Evolutionary conservation across 2,329 filamentous ascomycete genomes (phyloP).

Genomic region (Neurospora crassa): DNA sequence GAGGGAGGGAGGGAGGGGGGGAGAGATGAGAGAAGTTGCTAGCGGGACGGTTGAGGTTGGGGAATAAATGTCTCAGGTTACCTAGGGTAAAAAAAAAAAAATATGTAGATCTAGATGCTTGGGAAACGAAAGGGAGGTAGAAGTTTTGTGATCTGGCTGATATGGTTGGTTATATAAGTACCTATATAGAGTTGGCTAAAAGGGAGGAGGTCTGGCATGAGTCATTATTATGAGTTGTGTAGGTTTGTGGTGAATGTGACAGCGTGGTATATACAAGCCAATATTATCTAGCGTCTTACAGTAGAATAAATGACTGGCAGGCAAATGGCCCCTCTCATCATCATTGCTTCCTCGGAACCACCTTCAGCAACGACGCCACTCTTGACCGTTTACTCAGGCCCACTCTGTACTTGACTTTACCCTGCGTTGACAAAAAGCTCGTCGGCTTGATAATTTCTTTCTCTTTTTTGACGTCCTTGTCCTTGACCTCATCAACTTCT

Average conservation of each 20-base stretch:
- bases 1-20: no score
- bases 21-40: no score
- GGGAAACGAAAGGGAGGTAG: no score
- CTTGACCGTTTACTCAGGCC: conserved; percentile 40
- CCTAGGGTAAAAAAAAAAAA: neutral
- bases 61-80: neutral
- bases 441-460: conserved; percentile 5
- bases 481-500: conserved; percentile 2
- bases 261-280: neutral
- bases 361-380: conserved; percentile 42
- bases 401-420: conserved; percentile 37
- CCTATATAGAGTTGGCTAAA: neutral
- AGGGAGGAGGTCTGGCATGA: neutral
- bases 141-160: neutral
- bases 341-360: neutral
- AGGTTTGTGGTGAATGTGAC: neutral
- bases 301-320: neutral
- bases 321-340: neutral
- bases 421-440: conserved; percentile 10
- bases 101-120: neutral
- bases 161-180: neutral
- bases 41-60: no score
- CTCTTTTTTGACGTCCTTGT: conserved; percentile 2
- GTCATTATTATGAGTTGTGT: neutral
- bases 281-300: neutral